Base-by-base conservation (phyloP, 176 grass and related monocot genomes). In the sorghum (Sorghum bicolor) region DNA sequence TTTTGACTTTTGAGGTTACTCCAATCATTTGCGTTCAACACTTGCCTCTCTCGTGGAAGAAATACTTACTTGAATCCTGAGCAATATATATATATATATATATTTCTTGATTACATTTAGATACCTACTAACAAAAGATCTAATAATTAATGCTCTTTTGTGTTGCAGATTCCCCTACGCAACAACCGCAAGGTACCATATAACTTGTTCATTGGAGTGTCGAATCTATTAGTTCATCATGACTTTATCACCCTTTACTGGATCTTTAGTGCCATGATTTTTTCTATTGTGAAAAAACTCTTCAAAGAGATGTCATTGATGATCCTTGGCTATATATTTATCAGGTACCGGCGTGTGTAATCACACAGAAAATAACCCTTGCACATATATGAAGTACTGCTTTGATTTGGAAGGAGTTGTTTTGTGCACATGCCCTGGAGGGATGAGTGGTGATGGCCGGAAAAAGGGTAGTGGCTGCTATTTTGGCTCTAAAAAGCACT, bases 341-440 rank as follows among this genome's bases (percentile, higher is more conserved):
- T 71, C 80, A 93, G 85, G 85, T 41, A 13, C 13, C 12, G 4
- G 77, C 14, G 37, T 78, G 20, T 92, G 87, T 33, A 1, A 0
- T 45, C 19, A 81, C 22, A 52, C 36, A 0, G 67, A 82, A 52
- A 80, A 32, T 26, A 85, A 82, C 47, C 77, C 82, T 7, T 91
- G 86, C 45, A 9, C 2, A 2, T 5, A 55, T 37, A 1, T 17
- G 0, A 13, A 2, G 1, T 3, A 37, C 17, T 87, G 79, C 79
- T 39, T 0, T n/a, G 64, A 70, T 36, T 14, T 0, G 1, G 38
- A 62, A 30, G 86, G 50, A 45, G 29, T 1, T 24, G 17, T 15
- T 77, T 11, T 0, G 2, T 88, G 87, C 25, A 0, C 5, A 15
- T 89, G 87, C 39, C 76, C 76, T 17, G 0, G 0, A 31, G 87